Conservation (phyloP, 2,329 filamentous ascomycete species). For the Pestalotiopsis sp. region DNA sequence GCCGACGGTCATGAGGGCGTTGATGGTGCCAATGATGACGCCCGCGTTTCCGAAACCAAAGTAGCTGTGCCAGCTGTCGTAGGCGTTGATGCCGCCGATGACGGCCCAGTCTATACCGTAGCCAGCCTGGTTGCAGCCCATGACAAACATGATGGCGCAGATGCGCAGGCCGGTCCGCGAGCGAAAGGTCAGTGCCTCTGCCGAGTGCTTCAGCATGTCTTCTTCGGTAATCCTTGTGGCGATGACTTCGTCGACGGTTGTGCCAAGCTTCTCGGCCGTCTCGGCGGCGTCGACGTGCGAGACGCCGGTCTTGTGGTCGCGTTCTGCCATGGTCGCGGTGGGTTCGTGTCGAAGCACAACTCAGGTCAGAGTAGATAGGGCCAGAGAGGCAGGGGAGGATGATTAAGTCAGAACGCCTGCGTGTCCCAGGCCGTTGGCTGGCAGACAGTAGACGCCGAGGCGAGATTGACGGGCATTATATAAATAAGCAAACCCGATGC, state of each 20-base stretch:
- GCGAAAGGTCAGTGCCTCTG: conserved; percentile 40
- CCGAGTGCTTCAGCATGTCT: conserved; percentile 42
- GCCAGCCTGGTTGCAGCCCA: conserved; percentile 49
- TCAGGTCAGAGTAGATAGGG: not conserved
- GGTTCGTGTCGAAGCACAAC: not conserved
- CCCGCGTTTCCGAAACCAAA: conserved; percentile 44
- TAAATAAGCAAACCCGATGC: conserved; percentile 1
- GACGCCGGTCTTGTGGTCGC: conserved; percentile 11
- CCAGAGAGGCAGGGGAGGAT: not conserved
- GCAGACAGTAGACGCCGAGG: not conserved
- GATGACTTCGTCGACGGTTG: conserved; percentile 45
- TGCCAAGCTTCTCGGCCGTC: conserved; percentile 33
- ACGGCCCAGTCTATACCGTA: conserved; percentile 53
- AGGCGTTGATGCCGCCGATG: conserved; percentile 47
- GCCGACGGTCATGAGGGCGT: conserved; percentile 50
- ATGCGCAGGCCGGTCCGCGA: conserved; percentile 44
- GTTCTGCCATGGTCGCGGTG: conserved; percentile 5
- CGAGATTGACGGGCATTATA: not conserved
- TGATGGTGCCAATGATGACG: conserved; percentile 43
- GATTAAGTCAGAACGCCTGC: not conserved
- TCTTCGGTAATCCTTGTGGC: conserved; percentile 48
- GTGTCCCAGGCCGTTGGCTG: not conserved
- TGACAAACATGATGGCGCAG: conserved; percentile 44
- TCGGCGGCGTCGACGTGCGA: conserved; percentile 24
- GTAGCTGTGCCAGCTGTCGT: conserved; percentile 43